Evolutionary conservation across 2,329 filamentous ascomycete species (phyloP), one percentile per base, ranked within the genome.

Genomic region (Penicillium expansum): DNA sequence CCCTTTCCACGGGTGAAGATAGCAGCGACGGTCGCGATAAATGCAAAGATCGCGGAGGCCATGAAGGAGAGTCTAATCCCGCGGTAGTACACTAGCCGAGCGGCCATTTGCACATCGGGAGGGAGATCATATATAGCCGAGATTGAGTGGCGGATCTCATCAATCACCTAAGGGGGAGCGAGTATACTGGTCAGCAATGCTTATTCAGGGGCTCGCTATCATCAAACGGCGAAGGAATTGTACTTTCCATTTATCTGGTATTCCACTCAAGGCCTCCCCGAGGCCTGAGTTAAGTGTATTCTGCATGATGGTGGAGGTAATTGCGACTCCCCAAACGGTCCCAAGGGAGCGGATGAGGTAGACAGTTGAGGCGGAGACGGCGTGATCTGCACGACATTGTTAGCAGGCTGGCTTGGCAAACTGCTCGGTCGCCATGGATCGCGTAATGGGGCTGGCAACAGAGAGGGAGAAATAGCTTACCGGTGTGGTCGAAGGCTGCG

Each of bases 311-410:
- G 84, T 80, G 9, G 84, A 85, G 0, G 83, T 83, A 35, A 84
- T 75, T 0, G 85, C 84, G 1, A 88, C 85, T 10, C 85, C 85
- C 80, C 83, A 87, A 16, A 88, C 84, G 0, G 80, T 83, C 2
- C 85, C 85, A 3, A 88, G 72, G 0, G 84, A 87, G 27, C 85
- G 81, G 42, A 88, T 80, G 20, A 88, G 77, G 67, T 88, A 88
- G 7, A 86, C 82, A 0, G 82, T 86, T 1, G 84, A 87, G 2
- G 84, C 80, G 0, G 81, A 83, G 1, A 87, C 84, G 11, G 84
- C 84, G 63, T 87, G 84, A 51, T 87, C 85, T 86, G 37, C 13
- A 27, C 27, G 18, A 35, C 13, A 33, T 32, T 13, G 8, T 45
- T 38, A 37, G 29, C 48, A 48, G 10, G 10, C 10, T 33, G 1